These are phyloP conservation scores for Debaryomyces psychrophilus DNA, from an alignment of 1,139 yeast species.

Conservation along the genomic window DNA sequence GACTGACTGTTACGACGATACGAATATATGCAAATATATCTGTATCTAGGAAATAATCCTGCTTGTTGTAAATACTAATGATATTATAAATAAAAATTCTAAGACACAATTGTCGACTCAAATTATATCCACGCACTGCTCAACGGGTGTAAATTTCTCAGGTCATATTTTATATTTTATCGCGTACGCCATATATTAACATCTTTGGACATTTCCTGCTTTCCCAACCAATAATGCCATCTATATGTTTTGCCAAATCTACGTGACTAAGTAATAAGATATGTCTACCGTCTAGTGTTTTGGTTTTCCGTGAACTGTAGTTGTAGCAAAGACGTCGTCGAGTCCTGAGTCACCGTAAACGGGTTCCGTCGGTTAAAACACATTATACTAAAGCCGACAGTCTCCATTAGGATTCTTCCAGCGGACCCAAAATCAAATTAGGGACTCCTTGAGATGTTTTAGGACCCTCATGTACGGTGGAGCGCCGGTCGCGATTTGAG, in stretches of 20 bases:
- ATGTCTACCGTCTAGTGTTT: too few relatives aligned
- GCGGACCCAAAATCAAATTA: not conserved
- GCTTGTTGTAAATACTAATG: not conserved
- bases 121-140: conserved; percentile 7
- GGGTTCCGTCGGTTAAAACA: not conserved
- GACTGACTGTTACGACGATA: not conserved
- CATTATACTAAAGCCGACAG: not conserved
- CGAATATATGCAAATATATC: not conserved
- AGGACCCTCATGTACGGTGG: not conserved
- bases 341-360: not conserved
- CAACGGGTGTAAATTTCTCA: not conserved
- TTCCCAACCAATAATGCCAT: not conserved
- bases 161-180: too few relatives aligned
- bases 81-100: not conserved
- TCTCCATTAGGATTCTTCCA: not conserved
- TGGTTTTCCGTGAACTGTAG: not conserved
- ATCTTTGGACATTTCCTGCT: not conserved
- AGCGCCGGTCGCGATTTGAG: not conserved
- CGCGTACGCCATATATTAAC: conserved; percentile 5
- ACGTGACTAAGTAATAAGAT: not conserved
- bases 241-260: not conserved
- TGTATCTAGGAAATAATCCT: not conserved
- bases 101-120: conserved; percentile 1
- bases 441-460: not conserved
- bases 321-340: not conserved